Evolutionary conservation across 345 rosid species (phyloP), one percentile per base, ranked within the genome.

Genomic region (Sisymbrium altissimum): DNA sequence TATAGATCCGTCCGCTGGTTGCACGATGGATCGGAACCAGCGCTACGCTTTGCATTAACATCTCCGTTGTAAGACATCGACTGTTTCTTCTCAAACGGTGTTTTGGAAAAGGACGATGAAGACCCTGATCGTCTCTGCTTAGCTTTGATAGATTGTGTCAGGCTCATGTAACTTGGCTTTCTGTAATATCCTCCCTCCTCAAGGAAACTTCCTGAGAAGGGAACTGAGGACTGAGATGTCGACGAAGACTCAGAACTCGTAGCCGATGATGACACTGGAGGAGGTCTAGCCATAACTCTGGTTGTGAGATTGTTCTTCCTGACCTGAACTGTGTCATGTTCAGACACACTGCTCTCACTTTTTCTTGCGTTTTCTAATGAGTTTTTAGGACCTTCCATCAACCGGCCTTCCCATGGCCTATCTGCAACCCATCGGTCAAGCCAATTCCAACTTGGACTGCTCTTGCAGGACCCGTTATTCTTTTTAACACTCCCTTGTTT

Each of bases 341-440:
- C 84, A 10, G 86, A 80, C 9, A 77, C 63, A 43, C 75, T 69
- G 29, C 79, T 76, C 36, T 76, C 79, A 17, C 79, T 76, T 70
- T 76, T 69, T 66, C 79, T 69, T 14, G 79, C 68, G 19, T 58
- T 71, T 0, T 71, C 80, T 57, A 71, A 70, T 64, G 76, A 70
- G 48, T 77, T 76, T 17, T 72, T 57, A 30, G 75, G 80, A 52
- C 68, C 86, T 60, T 86, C 86, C 81, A 81, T 73, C 56, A 79
- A 66, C 77, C 89, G 64, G 64, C 73, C 80, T 72, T 89, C 90
- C 96, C 93, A 91, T 18, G 94, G 91, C 77, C 86, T 91, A 15
- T 82, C 65, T 53, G 92, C 89, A 88, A 86, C 83, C 97, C 98
- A 91, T n/a, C 85, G 61, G 9, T 93, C 92, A 35, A 91, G 82